Percentiles rank a stretch among this genome's conserved stretches.
Evolutionary conservation across 352 stramenopile genomes (phyloP).

Genomic region (Globisporangium canariense): DNA sequence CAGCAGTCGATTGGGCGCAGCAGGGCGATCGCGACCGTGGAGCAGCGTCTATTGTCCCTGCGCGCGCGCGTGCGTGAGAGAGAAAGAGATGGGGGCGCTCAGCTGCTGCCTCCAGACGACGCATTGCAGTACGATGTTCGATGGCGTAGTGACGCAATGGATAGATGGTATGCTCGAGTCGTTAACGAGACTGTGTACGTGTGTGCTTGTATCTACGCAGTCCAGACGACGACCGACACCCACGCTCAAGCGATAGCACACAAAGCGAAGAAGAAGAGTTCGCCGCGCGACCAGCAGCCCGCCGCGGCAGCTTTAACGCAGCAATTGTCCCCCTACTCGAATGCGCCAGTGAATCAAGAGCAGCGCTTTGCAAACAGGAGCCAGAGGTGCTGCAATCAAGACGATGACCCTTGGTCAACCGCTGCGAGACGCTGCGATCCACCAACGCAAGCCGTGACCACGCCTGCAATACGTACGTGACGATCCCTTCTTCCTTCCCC

Average conservation of each 20-base stretch:
- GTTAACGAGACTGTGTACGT: neutral
- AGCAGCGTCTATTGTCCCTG: no score
- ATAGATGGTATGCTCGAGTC: neutral
- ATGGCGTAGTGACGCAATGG: neutral
- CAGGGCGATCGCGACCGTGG: no score
- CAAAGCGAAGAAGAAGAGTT: neutral
- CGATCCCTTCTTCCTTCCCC: neutral
- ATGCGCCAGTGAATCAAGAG: neutral
- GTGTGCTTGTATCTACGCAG: neutral
- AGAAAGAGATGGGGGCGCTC: conserved; percentile 19
- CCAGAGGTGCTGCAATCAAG: neutral
- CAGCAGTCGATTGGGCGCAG: no score
- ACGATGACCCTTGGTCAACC: neutral
- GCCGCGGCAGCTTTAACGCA: neutral
- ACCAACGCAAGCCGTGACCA: neutral
- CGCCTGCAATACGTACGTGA: neutral
- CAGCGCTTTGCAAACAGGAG: neutral
- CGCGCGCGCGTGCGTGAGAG: neutral
- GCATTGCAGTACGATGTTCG: conserved; percentile 13
- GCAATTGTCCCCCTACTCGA: neutral
- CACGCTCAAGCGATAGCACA: neutral
- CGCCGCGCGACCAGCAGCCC: neutral
- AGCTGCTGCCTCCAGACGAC: conserved; percentile 19
- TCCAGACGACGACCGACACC: conserved; percentile 1
- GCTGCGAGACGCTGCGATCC: neutral